These are phyloP conservation scores for Tieghemostelium lacteum DNA, from an alignment of 78 protist genomes.

Conservation along the genomic window DNA sequence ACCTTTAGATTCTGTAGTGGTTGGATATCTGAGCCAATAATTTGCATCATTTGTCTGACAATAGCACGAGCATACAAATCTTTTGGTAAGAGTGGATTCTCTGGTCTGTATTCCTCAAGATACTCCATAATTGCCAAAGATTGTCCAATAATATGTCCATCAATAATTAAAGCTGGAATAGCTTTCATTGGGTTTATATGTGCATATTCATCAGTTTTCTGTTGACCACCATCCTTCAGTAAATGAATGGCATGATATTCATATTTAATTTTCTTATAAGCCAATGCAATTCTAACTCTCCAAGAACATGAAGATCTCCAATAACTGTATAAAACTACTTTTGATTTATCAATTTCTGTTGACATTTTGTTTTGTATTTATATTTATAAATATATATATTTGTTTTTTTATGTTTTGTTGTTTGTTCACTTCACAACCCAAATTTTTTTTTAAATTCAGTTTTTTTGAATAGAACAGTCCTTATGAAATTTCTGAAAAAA, in stretches of 20 bases:
- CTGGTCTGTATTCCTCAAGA: constrained; percentile 75
- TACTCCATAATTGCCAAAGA: constrained; percentile 85
- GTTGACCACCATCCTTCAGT: constrained; percentile 79
- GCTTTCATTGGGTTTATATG: constrained; percentile 63
- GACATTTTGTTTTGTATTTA: too few species aligned
- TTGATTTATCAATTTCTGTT: constrained; percentile 1
- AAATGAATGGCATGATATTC: constrained; percentile 81
- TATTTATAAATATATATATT: too few species aligned
- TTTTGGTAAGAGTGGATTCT: constrained; percentile 61
- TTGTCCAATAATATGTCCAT: constrained; percentile 76
- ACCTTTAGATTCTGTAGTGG: constrained; percentile 86
- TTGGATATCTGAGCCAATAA: constrained; percentile 83
- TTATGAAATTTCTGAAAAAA: too few species aligned
- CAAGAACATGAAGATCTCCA: constrained; percentile 91
- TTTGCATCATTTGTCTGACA: constrained; percentile 73
- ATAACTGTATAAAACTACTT: constrained; percentile 81
- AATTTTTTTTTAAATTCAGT: too few species aligned
- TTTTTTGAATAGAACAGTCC: too few species aligned
- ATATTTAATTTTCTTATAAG: constrained; percentile 50
- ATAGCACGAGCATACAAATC: constrained; percentile 63
- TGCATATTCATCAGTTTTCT: constrained; percentile 55
- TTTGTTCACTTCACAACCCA: too few species aligned
- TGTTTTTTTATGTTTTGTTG: too few species aligned
- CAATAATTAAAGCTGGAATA: constrained; percentile 26
- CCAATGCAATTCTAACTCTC: constrained; percentile 90